A percentile compares a stretch with the other conserved stretches of the same genome.
phyloP scores from a whole-genome alignment of 2,329 filamentous ascomycete genomes.

The Fusarium sp. region DNA sequence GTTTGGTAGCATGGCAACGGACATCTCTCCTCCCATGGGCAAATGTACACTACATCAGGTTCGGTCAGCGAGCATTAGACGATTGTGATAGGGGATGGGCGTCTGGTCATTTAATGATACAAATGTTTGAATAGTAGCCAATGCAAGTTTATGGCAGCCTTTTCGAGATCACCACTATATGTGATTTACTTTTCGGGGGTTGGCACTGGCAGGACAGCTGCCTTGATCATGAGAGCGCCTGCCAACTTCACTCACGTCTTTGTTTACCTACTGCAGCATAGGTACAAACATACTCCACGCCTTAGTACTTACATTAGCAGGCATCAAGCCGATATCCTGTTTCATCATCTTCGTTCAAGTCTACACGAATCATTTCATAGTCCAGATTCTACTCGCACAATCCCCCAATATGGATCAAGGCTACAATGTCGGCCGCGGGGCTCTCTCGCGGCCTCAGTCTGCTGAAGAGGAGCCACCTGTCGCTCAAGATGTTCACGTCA shows the following conservation, averaged over 20 bases:
- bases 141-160: neutral
- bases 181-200: neutral
- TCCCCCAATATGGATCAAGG: conserved; percentile 13
- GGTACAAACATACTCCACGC: neutral
- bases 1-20: conserved; percentile 57
- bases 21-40: conserved; percentile 66
- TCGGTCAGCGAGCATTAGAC: conserved; percentile 61
- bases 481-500: neutral
- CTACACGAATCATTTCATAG: neutral
- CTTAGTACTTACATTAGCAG: neutral
- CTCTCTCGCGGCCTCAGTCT: neutral
- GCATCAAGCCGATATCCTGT: neutral
- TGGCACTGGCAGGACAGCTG: conserved; percentile 17
- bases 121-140: conserved; percentile 34
- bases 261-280: conserved; percentile 4
- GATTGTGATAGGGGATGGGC: conserved; percentile 51
- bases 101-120: conserved; percentile 52
- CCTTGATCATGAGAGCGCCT: conserved; percentile 5
- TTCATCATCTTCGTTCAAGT: neutral
- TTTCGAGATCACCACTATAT: neutral
- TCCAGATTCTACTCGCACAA: neutral
- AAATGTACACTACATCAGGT: conserved; percentile 63
- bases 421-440: neutral
- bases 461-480: neutral
- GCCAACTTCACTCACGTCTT: neutral